phyloP scores from a whole-genome alignment of 2,329 filamentous ascomycete species.

The Cryphonectria radicalis region DNA sequence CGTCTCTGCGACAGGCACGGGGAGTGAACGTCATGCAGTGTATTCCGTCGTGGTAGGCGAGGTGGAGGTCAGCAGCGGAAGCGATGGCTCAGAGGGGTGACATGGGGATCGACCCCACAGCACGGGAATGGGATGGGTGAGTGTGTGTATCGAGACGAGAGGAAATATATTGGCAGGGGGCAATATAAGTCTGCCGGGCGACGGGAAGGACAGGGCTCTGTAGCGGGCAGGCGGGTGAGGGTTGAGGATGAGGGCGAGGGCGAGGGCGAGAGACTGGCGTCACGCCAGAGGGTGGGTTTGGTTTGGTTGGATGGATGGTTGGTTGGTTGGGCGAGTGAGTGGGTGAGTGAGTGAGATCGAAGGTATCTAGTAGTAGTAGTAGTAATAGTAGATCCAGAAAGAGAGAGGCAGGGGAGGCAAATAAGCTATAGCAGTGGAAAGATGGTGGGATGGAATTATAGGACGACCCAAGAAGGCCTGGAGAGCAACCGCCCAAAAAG shows the following conservation, averaged over 20 bases:
- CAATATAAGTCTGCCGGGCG: conserved; percentile 20
- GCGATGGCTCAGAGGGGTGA: conserved; percentile 1
- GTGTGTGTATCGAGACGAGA: conserved; percentile 10
- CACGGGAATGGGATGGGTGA: not conserved
- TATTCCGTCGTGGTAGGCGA: not conserved
- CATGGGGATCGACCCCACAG: conserved; percentile 6
- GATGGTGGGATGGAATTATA: conserved; percentile 18
- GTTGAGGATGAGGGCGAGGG: not conserved
- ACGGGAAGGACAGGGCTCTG: conserved; percentile 16
- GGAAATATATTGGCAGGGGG: conserved; percentile 21
- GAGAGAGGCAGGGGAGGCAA: conserved; percentile 14
- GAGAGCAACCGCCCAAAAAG: conserved; percentile 10
- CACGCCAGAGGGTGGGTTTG: conserved; percentile 7
- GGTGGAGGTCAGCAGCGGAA: not conserved
- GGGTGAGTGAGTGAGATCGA: not conserved
- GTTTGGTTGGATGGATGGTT: conserved; percentile 3
- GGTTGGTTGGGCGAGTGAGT: not conserved
- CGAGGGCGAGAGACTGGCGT: conserved; percentile 16
- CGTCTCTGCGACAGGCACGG: conserved; percentile 1
- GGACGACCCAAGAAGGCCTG: conserved; percentile 13
- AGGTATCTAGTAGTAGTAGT: not conserved
- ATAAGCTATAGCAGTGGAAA: conserved; percentile 21
- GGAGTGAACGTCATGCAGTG: not conserved
- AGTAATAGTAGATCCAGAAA: not conserved
- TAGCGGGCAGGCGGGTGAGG: not conserved